Conservation (phyloP, 139 green algal species). For the Micromonas pusilla region DNA sequence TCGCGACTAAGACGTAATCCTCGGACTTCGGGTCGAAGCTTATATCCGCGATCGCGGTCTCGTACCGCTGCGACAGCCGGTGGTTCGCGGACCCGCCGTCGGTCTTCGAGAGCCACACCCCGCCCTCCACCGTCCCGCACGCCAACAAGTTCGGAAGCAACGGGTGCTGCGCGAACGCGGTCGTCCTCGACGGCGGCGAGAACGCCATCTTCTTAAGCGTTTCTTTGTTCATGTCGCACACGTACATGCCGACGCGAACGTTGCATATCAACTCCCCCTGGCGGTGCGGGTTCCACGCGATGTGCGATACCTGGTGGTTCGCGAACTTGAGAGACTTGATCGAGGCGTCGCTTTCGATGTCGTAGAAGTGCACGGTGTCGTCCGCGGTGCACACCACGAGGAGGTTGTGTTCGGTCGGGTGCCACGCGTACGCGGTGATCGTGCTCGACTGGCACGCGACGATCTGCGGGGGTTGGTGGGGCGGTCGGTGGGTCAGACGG, state of each 20-base stretch:
- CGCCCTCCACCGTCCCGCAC: slow-evolving; percentile 21
- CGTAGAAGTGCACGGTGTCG: slow-evolving; percentile 6
- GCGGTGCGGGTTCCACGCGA: background rate
- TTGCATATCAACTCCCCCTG: background rate
- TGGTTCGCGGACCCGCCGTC: slow-evolving; percentile 20
- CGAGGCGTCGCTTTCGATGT: background rate
- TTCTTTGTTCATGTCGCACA: background rate
- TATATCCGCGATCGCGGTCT: slow-evolving; percentile 32
- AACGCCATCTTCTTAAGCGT: background rate
- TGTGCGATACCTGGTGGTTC: background rate
- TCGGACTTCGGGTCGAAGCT: slow-evolving; percentile 38
- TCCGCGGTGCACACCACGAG: slow-evolving; percentile 31
- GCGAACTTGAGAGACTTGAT: background rate
- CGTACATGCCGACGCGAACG: background rate
- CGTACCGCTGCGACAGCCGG: background rate
- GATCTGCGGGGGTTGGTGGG: slow-evolving; percentile 14
- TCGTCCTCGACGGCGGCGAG: background rate
- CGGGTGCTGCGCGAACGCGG: background rate
- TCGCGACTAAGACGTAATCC: slow-evolving; percentile 33
- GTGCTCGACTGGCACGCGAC: slow-evolving; percentile 37
- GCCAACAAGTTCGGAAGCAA: background rate
- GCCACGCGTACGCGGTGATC: slow-evolving; percentile 34
- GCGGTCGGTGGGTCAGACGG: background rate
- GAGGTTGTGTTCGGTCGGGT: slow-evolving; percentile 34
- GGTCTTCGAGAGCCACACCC: slow-evolving; percentile 23